Conservation (phyloP, 805 yeast species). For the Saccharomycopsis sp. region DNA sequence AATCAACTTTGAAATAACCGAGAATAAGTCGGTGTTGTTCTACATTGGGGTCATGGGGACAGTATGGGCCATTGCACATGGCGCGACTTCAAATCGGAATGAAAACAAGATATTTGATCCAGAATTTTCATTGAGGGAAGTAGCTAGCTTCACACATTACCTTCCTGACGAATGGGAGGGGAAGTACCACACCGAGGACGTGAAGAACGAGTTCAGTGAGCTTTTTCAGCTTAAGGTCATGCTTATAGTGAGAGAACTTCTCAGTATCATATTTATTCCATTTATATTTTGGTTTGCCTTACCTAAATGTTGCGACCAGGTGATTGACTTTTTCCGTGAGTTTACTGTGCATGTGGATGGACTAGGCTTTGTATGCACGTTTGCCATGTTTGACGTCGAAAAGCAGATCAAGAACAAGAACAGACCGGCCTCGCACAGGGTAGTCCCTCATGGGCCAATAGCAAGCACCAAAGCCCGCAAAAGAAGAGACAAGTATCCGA, state of each 20-base stretch:
- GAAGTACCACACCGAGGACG: conserved; percentile 73
- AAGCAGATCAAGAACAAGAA: conserved; percentile 42
- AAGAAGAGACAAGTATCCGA: not conserved
- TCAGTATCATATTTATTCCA: conserved; percentile 80
- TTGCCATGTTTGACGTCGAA: conserved; percentile 85
- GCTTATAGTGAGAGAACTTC: conserved; percentile 66
- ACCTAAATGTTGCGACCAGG: conserved; percentile 63
- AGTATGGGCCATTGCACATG: conserved; percentile 74
- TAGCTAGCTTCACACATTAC: conserved; percentile 85
- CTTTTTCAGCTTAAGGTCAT: conserved; percentile 69
- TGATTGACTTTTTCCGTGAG: conserved; percentile 88
- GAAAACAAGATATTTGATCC: conserved; percentile 74
- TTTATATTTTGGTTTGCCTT: conserved; percentile 82
- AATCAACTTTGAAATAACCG: conserved; percentile 80
- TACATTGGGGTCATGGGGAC: conserved; percentile 88
- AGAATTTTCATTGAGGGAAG: conserved; percentile 72
- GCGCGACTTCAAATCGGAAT: conserved; percentile 37
- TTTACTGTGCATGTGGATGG: conserved; percentile 89
- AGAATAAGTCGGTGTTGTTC: conserved; percentile 74
- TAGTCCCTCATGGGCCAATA: conserved; percentile 14
- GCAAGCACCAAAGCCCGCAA: not conserved
- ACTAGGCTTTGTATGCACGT: conserved; percentile 87
- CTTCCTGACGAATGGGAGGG: conserved; percentile 85
- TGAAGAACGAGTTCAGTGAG: conserved; percentile 74
- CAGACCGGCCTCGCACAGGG: conserved; percentile 25